Evolutionary conservation across 73 alveolate species (phyloP).

Genomic region (Paramecium pentaurelia): DNA sequence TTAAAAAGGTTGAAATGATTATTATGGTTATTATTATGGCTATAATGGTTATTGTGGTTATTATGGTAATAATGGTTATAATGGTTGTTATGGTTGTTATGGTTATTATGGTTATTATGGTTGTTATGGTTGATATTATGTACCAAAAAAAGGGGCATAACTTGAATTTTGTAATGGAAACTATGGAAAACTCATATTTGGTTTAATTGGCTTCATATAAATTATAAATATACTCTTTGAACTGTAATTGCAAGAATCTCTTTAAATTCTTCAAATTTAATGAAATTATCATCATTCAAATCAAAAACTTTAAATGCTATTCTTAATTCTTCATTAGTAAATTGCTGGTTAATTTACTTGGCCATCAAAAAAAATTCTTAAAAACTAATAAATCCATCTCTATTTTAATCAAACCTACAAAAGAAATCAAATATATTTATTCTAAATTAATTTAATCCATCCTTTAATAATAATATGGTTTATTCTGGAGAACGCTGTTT

Average conservation of each 20-base stretch:
- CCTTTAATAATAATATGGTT: not conserved
- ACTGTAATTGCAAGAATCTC: not conserved
- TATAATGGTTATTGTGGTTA: not conserved
- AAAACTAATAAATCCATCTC: not conserved
- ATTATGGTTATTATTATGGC: too few relatives aligned
- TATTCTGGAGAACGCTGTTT: not conserved
- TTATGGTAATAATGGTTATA: not conserved
- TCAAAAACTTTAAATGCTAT: constrained; percentile 10
- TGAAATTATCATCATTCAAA: constrained; percentile 26
- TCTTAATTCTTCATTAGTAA: not conserved
- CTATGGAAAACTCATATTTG: not conserved
- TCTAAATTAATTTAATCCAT: not conserved
- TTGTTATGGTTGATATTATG: not conserved
- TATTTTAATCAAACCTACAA: not conserved
- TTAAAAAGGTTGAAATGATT: not conserved
- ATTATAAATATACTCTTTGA: not conserved
- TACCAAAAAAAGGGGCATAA: not conserved
- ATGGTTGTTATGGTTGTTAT: too few relatives aligned
- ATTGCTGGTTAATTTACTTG: not conserved
- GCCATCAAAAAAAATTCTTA: constrained; percentile 3
- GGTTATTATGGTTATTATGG: too few relatives aligned
- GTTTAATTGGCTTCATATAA: not conserved
- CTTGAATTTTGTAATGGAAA: not conserved
- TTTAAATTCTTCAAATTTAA: not conserved
- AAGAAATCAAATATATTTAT: not conserved